These are phyloP conservation scores for Aechmea fasciata DNA, from an alignment of 176 grass and related monocot genomes.

Conservation along the genomic window DNA sequence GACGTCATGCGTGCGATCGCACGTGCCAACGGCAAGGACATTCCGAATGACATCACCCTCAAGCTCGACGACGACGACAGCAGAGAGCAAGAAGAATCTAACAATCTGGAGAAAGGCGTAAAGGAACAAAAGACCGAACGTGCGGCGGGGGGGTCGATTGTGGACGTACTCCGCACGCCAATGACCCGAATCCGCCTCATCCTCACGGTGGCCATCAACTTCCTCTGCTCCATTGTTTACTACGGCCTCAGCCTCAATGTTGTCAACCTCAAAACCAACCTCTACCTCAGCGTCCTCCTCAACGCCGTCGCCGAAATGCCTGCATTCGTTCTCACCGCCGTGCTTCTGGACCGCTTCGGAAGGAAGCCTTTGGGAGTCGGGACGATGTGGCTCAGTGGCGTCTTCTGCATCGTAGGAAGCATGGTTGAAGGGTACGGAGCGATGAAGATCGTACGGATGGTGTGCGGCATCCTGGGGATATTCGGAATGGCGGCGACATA, in stretches of 20 bases:
- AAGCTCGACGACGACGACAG: constrained; percentile 49
- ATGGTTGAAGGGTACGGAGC: constrained; percentile 15
- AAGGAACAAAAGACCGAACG: neutral
- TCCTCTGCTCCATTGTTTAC: constrained; percentile 56
- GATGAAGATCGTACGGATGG: constrained; percentile 45
- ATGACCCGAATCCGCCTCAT: constrained; percentile 44
- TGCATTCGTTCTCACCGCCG: constrained; percentile 38
- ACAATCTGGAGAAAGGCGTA: neutral
- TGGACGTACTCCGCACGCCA: constrained; percentile 54
- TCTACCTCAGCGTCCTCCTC: constrained; percentile 51
- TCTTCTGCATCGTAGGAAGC: constrained; percentile 45
- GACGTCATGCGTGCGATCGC: constrained; percentile 43
- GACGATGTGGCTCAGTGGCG: constrained; percentile 59
- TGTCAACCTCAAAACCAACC: constrained; percentile 81
- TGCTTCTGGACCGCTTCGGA: constrained; percentile 45
- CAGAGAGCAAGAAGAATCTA: neutral
- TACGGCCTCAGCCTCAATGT: constrained; percentile 86
- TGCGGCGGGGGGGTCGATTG: constrained; percentile 31
- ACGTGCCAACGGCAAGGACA: constrained; percentile 26
- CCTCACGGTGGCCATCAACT: constrained; percentile 45
- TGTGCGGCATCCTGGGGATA: constrained; percentile 59
- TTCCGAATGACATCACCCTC: constrained; percentile 30
- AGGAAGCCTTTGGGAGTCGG: constrained; percentile 47
- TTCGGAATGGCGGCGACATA: constrained; percentile 78
- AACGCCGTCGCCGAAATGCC: constrained; percentile 78